phyloP scores from a whole-genome alignment of 768 basidiomycete genomes.

The Mycena metata region DNA sequence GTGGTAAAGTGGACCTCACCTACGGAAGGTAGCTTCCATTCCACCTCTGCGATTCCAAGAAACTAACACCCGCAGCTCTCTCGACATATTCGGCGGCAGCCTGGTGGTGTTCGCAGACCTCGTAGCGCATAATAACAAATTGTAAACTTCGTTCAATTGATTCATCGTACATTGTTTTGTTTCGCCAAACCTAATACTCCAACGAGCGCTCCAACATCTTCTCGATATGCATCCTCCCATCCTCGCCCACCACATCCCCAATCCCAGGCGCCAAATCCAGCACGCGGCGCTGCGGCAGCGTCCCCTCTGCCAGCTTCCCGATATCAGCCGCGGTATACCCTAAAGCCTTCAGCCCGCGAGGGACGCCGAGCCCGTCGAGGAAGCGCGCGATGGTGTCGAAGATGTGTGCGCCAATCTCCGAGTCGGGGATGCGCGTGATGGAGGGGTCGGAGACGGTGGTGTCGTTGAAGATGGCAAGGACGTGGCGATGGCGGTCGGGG shows the following conservation, averaged over 20 bases:
- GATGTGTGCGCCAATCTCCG: slow-evolving; percentile 81
- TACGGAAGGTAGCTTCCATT: slow-evolving; percentile 50
- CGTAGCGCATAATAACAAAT: slow-evolving; percentile 48
- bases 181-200: slow-evolving; percentile 66
- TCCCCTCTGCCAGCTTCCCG: slow-evolving; percentile 86
- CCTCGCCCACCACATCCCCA: slow-evolving; percentile 84
- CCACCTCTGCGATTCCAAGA: background rate
- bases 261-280: slow-evolving; percentile 94
- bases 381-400: slow-evolving; percentile 92
- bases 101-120: slow-evolving; percentile 66
- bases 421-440: slow-evolving; percentile 80
- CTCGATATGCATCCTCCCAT: slow-evolving; percentile 86
- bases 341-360: slow-evolving; percentile 86
- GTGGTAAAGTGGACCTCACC: slow-evolving; percentile 77
- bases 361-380: slow-evolving; percentile 86
- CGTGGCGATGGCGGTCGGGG: slow-evolving; percentile 91
- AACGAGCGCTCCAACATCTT: slow-evolving; percentile 84
- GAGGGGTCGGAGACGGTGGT: slow-evolving; percentile 77
- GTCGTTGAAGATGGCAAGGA: slow-evolving; percentile 83
- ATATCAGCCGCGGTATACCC: slow-evolving; percentile 76
- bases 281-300: slow-evolving; percentile 92
- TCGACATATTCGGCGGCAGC: slow-evolving; percentile 72
- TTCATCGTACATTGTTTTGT: too few relatives aligned
- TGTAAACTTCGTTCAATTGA: slow-evolving; percentile 38
- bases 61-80: slow-evolving; percentile 51